Base-by-base conservation (phyloP, 331 rosid species). In the Saraca asoca region DNA sequence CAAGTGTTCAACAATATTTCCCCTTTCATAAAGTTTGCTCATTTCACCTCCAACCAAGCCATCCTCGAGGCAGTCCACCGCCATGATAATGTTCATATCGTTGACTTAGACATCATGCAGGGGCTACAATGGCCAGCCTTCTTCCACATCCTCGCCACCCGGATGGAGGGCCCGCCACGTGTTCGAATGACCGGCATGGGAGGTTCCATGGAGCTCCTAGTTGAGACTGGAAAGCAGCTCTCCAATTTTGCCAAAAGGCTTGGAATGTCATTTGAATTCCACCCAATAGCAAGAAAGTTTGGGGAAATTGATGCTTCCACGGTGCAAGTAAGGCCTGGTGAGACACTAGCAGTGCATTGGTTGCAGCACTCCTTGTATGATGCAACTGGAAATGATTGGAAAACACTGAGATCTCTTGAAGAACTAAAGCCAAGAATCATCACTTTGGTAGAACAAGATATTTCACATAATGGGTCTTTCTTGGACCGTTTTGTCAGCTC, bases 91-190 rank as follows among this genome's bases (percentile, higher is more conserved):
- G 73, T 93, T 46, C 96, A 93, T 52, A 85, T 93, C 33, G 62
- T 93, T 59, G 98, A 89, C 71, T 81, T 93, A 46, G 96, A 93
- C 74, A 87, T 93, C 82, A 85, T 93, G 96, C 87, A 89, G 54
- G 95, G 94, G 0, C 78, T 93, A 17, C 98, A 93, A 76, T 93
- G 98, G 98, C 96, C 98, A 0, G 89, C 95, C 9, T 80, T 93
- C 20, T 79, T 93, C 48, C 96, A 89, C 78, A 83, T 85, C 64
- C 78, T 93, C 1, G 88, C 96, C 69, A 85, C 82, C 5, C 69
- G 91, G 29, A 70, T 73, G 62, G 95, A 87, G 58, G 95, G 96
- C 1, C 81, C 85, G 0, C 95, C 94, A 0, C 80, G 78, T 9
- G 66, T 92, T 4, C 69, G 85, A 37, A 72, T 89, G 85, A 93